phyloP scores from a whole-genome alignment of 2,329 filamentous ascomycete species.

The Waltergamsia citrina region DNA sequence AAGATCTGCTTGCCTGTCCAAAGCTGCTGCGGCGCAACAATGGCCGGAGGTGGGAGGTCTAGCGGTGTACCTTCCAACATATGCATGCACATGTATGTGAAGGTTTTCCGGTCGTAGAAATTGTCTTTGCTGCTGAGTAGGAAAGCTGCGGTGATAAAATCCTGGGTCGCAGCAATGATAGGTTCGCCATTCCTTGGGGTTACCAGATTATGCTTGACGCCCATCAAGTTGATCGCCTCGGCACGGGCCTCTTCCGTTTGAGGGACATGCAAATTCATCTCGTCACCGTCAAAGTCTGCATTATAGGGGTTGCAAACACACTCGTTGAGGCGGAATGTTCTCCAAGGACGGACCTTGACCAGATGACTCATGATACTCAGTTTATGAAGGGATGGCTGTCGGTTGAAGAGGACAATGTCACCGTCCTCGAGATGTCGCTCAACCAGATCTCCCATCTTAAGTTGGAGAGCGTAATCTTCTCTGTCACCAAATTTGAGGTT shows the following conservation, averaged over 20 bases:
- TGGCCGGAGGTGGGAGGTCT: slow-evolving; percentile 77
- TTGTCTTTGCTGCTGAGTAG: slow-evolving; percentile 85
- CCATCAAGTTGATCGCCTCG: slow-evolving; percentile 94
- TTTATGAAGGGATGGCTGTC: slow-evolving; percentile 95
- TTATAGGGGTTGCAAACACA: slow-evolving; percentile 98
- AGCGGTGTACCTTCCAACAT: slow-evolving; percentile 81
- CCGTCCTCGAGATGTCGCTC: slow-evolving; percentile 92
- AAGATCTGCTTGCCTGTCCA: slow-evolving; percentile 99
- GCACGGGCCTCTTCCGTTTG: slow-evolving; percentile 95
- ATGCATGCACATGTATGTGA: slow-evolving; percentile 83
- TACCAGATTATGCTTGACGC: slow-evolving; percentile 89
- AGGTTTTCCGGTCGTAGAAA: slow-evolving; percentile 83
- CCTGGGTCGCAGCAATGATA: slow-evolving; percentile 97
- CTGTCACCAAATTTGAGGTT: slow-evolving; percentile 68
- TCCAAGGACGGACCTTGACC: slow-evolving; percentile 87
- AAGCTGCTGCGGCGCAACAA: slow-evolving; percentile 74
- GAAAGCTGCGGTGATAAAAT: slow-evolving; percentile 96
- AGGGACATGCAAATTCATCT: slow-evolving; percentile 98
- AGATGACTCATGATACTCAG: slow-evolving; percentile 96
- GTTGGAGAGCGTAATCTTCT: slow-evolving; percentile 59
- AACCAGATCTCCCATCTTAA: slow-evolving; percentile 79
- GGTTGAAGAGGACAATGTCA: slow-evolving; percentile 95
- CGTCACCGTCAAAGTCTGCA: slow-evolving; percentile 96
- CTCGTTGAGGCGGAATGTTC: slow-evolving; percentile 93
- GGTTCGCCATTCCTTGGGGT: slow-evolving; percentile 97